Base-by-base conservation (phyloP, 2,329 filamentous ascomycete species). In the Colletotrichum eremochloae region DNA sequence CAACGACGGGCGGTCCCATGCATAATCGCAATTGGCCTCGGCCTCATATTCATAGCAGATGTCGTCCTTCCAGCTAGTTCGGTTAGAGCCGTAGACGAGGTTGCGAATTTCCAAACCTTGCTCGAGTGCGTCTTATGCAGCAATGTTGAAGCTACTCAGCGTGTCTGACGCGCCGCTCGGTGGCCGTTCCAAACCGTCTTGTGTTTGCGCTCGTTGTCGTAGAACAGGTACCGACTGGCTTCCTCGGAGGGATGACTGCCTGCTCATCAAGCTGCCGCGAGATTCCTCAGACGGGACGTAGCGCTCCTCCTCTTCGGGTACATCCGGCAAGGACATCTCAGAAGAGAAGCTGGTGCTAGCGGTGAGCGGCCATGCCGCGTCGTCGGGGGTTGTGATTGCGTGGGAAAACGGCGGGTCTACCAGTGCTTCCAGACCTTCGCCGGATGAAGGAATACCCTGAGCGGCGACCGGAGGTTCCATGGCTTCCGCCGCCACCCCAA, bases 51-150 rank as follows among this genome's bases (percentile, higher is more conserved):
- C 90, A 76, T 93, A 93, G 77, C 89, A 92, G 73, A 93, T 92
- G 74, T 90, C 90, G 64, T 91, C 90, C 76, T 93, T 91, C 91
- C 91, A 93, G n/a, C n/a, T n/a, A n/a, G n/a, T n/a, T n/a, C n/a
- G n/a, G n/a, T n/a, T n/a, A n/a, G n/a, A n/a, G n/a, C n/a, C n/a
- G n/a, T n/a, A n/a, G n/a, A n/a, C n/a, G n/a, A n/a, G n/a, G n/a
- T n/a, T n/a, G n/a, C n/a, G n/a, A n/a, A n/a, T n/a, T n/a, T n/a
- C n/a, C n/a, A n/a, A n/a, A n/a, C n/a, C n/a, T n/a, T n/a, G n/a
- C n/a, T n/a, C n/a, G n/a, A n/a, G n/a, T n/a, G n/a, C n/a, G n/a
- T n/a, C n/a, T n/a, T n/a, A n/a, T 8, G 78, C 77, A 20, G 80
- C 81, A 38, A 83, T 67, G 58, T 86, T 84, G 50, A 84, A 81